Conservation (phyloP, 257 asterid genomes). For the Orobanche coerulescens region DNA sequence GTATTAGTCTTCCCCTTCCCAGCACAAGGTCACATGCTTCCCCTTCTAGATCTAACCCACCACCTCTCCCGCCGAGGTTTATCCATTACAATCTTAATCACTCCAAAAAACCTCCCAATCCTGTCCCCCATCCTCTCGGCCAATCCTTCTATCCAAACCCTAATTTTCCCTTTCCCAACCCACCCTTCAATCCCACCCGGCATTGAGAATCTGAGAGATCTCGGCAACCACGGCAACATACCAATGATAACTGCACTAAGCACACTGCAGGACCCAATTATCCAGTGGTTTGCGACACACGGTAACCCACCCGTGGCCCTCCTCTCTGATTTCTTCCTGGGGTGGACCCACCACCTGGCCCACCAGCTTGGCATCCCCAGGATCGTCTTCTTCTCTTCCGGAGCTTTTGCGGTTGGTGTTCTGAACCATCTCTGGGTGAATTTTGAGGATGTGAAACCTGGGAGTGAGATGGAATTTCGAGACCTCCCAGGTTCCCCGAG, state of each 20-base stretch:
- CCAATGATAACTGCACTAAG: slow-evolving; percentile 43
- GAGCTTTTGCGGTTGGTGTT: slow-evolving; percentile 24
- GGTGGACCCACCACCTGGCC: slow-evolving; percentile 60
- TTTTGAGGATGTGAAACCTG: slow-evolving; percentile 10
- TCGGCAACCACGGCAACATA: slow-evolving; percentile 53
- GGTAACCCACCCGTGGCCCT: slow-evolving; percentile 50
- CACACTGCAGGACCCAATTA: slow-evolving; percentile 35
- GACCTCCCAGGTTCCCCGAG: slow-evolving; percentile 49
- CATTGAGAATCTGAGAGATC: slow-evolving; percentile 54
- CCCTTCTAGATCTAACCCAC: slow-evolving; percentile 58
- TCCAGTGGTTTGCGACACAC: slow-evolving; percentile 49
- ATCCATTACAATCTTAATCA: slow-evolving; percentile 48
- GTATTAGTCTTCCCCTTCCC: slow-evolving; percentile 61
- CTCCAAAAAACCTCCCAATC: slow-evolving; percentile 52
- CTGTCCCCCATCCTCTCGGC: slow-evolving; percentile 43
- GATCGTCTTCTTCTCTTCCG: slow-evolving; percentile 36
- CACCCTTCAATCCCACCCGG: slow-evolving; percentile 55
- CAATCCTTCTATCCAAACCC: slow-evolving; percentile 44
- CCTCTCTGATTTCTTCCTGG: slow-evolving; percentile 65
- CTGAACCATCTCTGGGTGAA: slow-evolving; percentile 31
- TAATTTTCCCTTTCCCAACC: slow-evolving; percentile 53
- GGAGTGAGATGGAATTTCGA: slow-evolving; percentile 19
- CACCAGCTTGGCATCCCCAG: slow-evolving; percentile 39
- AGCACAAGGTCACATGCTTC: slow-evolving; percentile 81
- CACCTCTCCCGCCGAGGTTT: slow-evolving; percentile 46